Evolutionary conservation across 2,329 filamentous ascomycete genomes (phyloP).

Genomic region (Tolypocladium ophioglossoides): DNA sequence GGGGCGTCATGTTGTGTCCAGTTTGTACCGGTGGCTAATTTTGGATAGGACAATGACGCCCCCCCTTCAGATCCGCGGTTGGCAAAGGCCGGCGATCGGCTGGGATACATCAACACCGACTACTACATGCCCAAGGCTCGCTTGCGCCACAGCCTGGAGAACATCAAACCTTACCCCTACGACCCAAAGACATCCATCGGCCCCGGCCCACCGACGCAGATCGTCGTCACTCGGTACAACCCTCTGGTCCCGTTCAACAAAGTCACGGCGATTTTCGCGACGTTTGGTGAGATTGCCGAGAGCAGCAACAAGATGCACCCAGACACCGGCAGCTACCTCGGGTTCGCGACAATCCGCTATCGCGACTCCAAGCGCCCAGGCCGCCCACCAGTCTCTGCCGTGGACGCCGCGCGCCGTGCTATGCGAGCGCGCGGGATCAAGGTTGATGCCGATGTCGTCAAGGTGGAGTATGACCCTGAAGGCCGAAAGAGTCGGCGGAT

Average conservation of each 20-base stretch:
- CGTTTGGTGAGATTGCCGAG: slow-evolving; percentile 78
- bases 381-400: slow-evolving; percentile 47
- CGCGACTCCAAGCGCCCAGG: slow-evolving; percentile 52
- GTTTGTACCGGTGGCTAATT: slow-evolving; percentile 48
- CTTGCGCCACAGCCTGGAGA: slow-evolving; percentile 63
- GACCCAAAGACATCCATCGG: slow-evolving; percentile 78
- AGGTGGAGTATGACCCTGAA: slow-evolving; percentile 82
- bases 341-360: slow-evolving; percentile 86
- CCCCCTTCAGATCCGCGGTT: slow-evolving; percentile 75
- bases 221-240: slow-evolving; percentile 95
- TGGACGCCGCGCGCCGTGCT: slow-evolving; percentile 72
- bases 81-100: slow-evolving; percentile 48
- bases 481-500: slow-evolving; percentile 71
- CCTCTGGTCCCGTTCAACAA: slow-evolving; percentile 73
- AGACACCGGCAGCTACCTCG: slow-evolving; percentile 85
- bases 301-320: slow-evolving; percentile 94
- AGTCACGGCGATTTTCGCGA: slow-evolving; percentile 64
- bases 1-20: slow-evolving; percentile 46
- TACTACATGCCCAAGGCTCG: slow-evolving; percentile 62
- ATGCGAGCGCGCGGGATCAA: slow-evolving; percentile 66
- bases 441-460: slow-evolving; percentile 67
- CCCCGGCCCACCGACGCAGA: slow-evolving; percentile 77
- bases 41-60: slow-evolving; percentile 66
- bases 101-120: slow-evolving; percentile 59
- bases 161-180: slow-evolving; percentile 70